Percentiles rank a stretch among this genome's conserved stretches.
phyloP scores from a whole-genome alignment of 768 basidiomycete species.

The Pleurotus sapidus region DNA sequence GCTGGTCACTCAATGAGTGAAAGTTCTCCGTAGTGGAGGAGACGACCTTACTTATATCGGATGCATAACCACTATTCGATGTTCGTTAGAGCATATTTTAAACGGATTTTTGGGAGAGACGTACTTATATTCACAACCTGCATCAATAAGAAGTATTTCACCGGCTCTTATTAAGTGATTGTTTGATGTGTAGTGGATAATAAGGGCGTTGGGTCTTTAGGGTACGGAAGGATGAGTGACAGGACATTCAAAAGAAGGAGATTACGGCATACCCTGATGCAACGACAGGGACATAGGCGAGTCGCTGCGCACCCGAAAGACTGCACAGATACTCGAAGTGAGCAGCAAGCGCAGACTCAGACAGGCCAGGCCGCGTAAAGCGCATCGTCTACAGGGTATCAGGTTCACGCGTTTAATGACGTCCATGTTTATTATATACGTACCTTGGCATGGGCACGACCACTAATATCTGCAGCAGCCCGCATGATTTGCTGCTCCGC shows the following conservation, averaged over 20 bases:
- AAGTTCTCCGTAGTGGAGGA: not conserved
- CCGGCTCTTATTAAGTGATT: constrained; percentile 68
- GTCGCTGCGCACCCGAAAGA: constrained; percentile 74
- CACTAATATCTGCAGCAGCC: constrained; percentile 84
- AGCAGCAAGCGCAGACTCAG: constrained; percentile 49
- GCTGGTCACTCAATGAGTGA: constrained; percentile 37
- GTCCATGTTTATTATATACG: constrained; percentile 4
- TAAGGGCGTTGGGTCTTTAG: constrained; percentile 76
- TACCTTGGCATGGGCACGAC: constrained; percentile 81
- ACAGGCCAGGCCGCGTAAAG: constrained; percentile 46
- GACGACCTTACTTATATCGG: constrained; percentile 78
- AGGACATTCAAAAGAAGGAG: not conserved
- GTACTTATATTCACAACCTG: constrained; percentile 90
- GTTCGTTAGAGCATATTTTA: constrained; percentile 4
- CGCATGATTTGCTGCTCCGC: constrained; percentile 81
- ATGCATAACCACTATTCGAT: constrained; percentile 75
- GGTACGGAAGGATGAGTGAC: not conserved
- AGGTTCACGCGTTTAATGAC: not conserved
- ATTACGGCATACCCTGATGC: constrained; percentile 73
- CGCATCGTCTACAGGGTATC: constrained; percentile 69
- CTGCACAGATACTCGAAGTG: constrained; percentile 91
- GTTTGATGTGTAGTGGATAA: constrained; percentile 94
- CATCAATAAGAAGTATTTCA: constrained; percentile 86
- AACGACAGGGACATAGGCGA: constrained; percentile 97
- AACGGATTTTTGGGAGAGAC: constrained; percentile 16